Base-by-base conservation (phyloP, 116 monocot species). In the Papilionanthe hybrid region DNA sequence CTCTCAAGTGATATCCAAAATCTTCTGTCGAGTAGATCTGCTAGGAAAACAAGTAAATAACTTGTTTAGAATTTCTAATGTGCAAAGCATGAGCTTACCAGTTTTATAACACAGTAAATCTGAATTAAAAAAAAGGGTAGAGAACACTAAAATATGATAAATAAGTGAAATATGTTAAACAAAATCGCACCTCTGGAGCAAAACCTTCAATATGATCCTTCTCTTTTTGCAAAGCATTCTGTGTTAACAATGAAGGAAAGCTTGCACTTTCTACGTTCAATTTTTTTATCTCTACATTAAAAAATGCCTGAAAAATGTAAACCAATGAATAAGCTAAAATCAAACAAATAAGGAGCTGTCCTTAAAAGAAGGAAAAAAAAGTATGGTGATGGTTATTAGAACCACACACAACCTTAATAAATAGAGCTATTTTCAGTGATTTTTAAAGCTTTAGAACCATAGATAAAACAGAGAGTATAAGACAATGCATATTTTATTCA, bases 141-240 rank as follows among this genome's bases (percentile, higher is more conserved):
- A 22, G 69, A 43, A 44, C 20, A 43, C 15, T 7, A 22, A 60
- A 60, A 23, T 6, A 60, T 60, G 12, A 4, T 53, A 53, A 3
- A 53, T 15, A 53, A 1, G 32, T 60, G 60, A 60, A 25, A 22
- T 44, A 73, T 9, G n/a, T 19, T 71, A 71, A 37, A n/a, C 15
- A 10, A 44, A 13, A 5, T 20, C 71, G 45, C 47, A 94, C 97
- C 98, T 98, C 94, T 73, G 98, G 98, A 86, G 98, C 98, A 86
- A 98, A 98, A 32, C 98, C 94, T 78, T 98, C 94, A 44, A 98
- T 93, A 80, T 98, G 98, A 91, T 98, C 98, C 80, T 98, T 98
- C 83, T 98, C 98, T 78, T 94, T 98, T 57, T 98, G 90, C 1
- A 94, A 72, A 43, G 93, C 93, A 86, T 84, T 87, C 58, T 91